Conservation (phyloP, 805 yeast species). For the Ogataea nakhonphanomensis region DNA sequence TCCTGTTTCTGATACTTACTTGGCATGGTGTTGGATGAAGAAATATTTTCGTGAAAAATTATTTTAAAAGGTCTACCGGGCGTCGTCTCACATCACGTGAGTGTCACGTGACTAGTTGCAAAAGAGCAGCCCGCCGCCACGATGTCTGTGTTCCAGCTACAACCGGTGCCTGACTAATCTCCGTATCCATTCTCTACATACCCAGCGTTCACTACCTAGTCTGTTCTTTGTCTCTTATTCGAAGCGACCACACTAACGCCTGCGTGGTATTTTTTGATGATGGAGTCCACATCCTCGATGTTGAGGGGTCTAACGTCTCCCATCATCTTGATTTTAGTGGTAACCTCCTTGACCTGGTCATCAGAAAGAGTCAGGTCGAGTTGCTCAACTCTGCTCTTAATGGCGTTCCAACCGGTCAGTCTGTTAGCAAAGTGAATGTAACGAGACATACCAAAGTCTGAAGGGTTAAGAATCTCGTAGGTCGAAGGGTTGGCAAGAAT, state of each 20-base stretch:
- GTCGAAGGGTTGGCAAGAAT: slow-evolving; percentile 97
- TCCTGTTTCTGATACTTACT: slow-evolving; percentile 23
- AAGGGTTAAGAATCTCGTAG: slow-evolving; percentile 93
- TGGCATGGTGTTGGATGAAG: slow-evolving; percentile 26
- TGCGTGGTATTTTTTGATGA: slow-evolving; percentile 90
- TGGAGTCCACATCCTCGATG: slow-evolving; percentile 96
- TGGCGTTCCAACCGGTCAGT: slow-evolving; percentile 98
- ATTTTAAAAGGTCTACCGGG: slow-evolving; percentile 3
- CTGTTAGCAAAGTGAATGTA: slow-evolving; percentile 98
- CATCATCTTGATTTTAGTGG: slow-evolving; percentile 84
- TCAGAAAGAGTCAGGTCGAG: slow-evolving; percentile 85
- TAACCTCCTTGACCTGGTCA: slow-evolving; percentile 92
- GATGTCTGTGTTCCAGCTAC: no score
- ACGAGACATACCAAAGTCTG: slow-evolving; percentile 93
- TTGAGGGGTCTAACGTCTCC: slow-evolving; percentile 94
- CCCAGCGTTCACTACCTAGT: background rate
- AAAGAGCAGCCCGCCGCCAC: background rate
- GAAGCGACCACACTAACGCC: slow-evolving; percentile 36
- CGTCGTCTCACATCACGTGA: slow-evolving; percentile 5
- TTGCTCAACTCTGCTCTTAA: slow-evolving; percentile 97
- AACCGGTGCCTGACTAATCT: background rate
- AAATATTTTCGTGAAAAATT: slow-evolving; percentile 11
- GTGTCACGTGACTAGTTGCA: slow-evolving; percentile 1
- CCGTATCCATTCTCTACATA: background rate
- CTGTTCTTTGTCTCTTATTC: slow-evolving; percentile 5